Conservation (phyloP, 2,329 filamentous ascomycete species). For the Domatiomyces globalis region DNA sequence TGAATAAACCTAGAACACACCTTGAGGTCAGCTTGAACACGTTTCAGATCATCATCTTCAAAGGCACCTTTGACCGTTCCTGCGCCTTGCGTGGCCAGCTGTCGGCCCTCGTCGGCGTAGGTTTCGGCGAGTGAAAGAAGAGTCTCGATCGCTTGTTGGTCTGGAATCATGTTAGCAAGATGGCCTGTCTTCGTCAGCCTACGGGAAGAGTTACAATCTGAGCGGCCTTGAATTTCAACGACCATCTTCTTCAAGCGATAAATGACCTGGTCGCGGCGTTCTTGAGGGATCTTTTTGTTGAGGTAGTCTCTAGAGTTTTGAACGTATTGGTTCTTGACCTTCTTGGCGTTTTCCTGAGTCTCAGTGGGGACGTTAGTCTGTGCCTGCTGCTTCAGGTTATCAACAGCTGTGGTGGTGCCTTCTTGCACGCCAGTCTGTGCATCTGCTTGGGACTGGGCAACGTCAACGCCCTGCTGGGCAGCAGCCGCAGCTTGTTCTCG, state of each 20-base stretch:
- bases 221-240: constrained; percentile 87
- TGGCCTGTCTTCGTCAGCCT: constrained; percentile 17
- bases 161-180: constrained; percentile 24
- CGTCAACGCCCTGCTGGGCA: constrained; percentile 41
- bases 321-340: constrained; percentile 25
- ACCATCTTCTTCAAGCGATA: constrained; percentile 97
- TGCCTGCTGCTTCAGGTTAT: constrained; percentile 41
- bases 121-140: constrained; percentile 70
- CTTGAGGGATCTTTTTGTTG: constrained; percentile 72
- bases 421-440: constrained; percentile 24
- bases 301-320: constrained; percentile 57
- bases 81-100: constrained; percentile 48
- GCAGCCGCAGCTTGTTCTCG: constrained; percentile 48
- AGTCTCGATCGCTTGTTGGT: constrained; percentile 80
- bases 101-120: constrained; percentile 63
- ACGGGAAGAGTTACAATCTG: constrained; percentile 50
- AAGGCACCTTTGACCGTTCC: constrained; percentile 61
- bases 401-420: constrained; percentile 21
- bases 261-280: constrained; percentile 82
- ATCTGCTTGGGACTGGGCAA: constrained; percentile 34
- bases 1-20: constrained; percentile 34
- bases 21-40: constrained; percentile 67
- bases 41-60: constrained; percentile 46
- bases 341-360: constrained; percentile 28
- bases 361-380: constrained; percentile 54